A percentile compares a stretch with the other conserved stretches of the same genome.
Evolutionary conservation across 2,329 filamentous ascomycete genomes (phyloP).

Genomic region (Chrysoporthe puriensis): DNA sequence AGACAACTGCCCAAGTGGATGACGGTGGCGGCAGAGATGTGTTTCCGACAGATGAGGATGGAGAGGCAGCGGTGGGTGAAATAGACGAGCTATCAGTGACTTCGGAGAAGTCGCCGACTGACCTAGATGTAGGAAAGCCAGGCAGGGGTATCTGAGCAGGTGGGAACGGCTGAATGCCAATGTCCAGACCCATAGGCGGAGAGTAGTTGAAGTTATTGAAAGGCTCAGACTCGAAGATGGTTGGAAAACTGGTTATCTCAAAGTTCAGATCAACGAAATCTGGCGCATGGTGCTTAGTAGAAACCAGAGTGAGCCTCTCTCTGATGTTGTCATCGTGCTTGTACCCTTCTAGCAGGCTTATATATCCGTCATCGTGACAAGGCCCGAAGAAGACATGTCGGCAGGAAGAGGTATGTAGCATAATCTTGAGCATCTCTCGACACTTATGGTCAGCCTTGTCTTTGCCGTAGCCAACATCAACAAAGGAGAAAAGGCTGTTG

Average conservation of each 20-base stretch:
- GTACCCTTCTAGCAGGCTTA: slow-evolving; percentile 39
- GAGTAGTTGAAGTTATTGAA: slow-evolving; percentile 21
- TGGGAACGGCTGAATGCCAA: slow-evolving; percentile 26
- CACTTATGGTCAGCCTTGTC: slow-evolving; percentile 42
- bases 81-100: background rate
- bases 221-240: slow-evolving; percentile 39
- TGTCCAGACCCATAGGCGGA: slow-evolving; percentile 5
- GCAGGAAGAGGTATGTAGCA: slow-evolving; percentile 39
- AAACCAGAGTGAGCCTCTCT: slow-evolving; percentile 38
- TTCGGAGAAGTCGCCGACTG: background rate
- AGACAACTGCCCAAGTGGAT: slow-evolving; percentile 22
- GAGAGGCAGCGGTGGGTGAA: background rate
- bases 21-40: too few relatives aligned
- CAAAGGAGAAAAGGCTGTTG: slow-evolving; percentile 40
- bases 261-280: slow-evolving; percentile 39
- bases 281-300: slow-evolving; percentile 38
- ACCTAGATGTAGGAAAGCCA: background rate
- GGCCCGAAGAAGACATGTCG: slow-evolving; percentile 39
- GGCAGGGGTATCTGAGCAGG: background rate
- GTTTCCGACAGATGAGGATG: background rate
- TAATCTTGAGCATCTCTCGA: slow-evolving; percentile 40
- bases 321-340: slow-evolving; percentile 34
- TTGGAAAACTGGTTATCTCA: slow-evolving; percentile 34
- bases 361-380: slow-evolving; percentile 42
- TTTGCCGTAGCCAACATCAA: slow-evolving; percentile 41